Evolutionary conservation across 768 basidiomycete species (phyloP).

Genomic region (Daedaleopsis sinensis): DNA sequence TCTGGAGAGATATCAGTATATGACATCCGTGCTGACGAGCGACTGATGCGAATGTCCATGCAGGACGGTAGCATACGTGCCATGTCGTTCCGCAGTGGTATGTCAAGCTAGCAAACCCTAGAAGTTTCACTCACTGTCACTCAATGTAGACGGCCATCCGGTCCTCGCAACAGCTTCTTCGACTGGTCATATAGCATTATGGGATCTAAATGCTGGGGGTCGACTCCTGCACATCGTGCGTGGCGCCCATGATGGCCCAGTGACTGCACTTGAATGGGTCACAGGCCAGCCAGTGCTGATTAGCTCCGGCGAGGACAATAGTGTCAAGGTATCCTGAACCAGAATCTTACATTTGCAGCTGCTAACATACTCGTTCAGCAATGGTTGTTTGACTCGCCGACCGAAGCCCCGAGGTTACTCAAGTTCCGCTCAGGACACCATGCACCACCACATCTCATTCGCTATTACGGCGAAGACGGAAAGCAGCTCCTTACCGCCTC

Average conservation of each 20-base stretch:
- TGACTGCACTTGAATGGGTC: slow-evolving; percentile 88
- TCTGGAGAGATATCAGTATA: slow-evolving; percentile 89
- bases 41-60: slow-evolving; percentile 87
- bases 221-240: slow-evolving; percentile 82
- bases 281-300: slow-evolving; percentile 90
- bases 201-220: slow-evolving; percentile 88
- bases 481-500: slow-evolving; percentile 92
- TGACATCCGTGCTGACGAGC: slow-evolving; percentile 89
- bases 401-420: slow-evolving; percentile 80
- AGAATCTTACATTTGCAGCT: no score
- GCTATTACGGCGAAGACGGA: slow-evolving; percentile 97
- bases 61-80: slow-evolving; percentile 80
- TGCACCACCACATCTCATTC: slow-evolving; percentile 85
- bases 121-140: background rate
- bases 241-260: slow-evolving; percentile 86
- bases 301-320: slow-evolving; percentile 92
- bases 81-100: slow-evolving; percentile 87
- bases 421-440: slow-evolving; percentile 95
- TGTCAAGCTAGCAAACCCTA: background rate
- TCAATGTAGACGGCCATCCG: slow-evolving; percentile 73
- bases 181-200: slow-evolving; percentile 86
- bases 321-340: slow-evolving; percentile 71
- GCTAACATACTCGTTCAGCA: slow-evolving; percentile 54
- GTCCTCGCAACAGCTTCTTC: slow-evolving; percentile 88
- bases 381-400: slow-evolving; percentile 97